Evolutionary conservation across 371 early-diverging fungal genomes (phyloP).

Genomic region (Actinomucor elegans): DNA sequence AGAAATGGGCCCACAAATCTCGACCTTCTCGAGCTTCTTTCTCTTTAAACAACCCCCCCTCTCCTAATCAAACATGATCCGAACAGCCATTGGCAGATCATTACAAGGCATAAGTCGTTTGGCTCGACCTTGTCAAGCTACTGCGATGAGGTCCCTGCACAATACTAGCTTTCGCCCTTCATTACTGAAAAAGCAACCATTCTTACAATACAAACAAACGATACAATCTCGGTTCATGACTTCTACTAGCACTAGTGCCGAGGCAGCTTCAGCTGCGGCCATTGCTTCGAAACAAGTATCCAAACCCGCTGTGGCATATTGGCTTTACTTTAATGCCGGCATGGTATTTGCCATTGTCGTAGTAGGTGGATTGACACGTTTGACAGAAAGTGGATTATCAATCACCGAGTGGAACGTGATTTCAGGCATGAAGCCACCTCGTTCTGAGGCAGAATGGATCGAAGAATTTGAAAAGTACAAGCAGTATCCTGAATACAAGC

Average conservation of each 20-base stretch:
- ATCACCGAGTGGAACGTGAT: slow-evolving; percentile 97
- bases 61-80: too few relatives aligned
- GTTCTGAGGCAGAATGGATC: slow-evolving; percentile 84
- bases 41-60: too few relatives aligned
- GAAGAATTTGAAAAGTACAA: slow-evolving; percentile 97
- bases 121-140: neutral
- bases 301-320: slow-evolving; percentile 84
- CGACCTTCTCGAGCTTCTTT: too few relatives aligned
- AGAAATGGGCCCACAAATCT: too few relatives aligned
- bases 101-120: neutral
- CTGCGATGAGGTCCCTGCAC: neutral
- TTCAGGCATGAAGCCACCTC: slow-evolving; percentile 91
- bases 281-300: slow-evolving; percentile 19
- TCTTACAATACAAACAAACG: neutral
- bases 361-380: slow-evolving; percentile 93
- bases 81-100: slow-evolving; percentile 6
- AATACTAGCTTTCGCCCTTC: too few relatives aligned
- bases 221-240: neutral
- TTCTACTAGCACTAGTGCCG: neutral
- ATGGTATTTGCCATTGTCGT: slow-evolving; percentile 94
- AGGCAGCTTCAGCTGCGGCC: neutral
- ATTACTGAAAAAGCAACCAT: neutral
- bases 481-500: slow-evolving; percentile 93
- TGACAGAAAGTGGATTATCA: slow-evolving; percentile 95
- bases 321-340: slow-evolving; percentile 86